Percentiles rank a stretch among this genome's conserved stretches.
These are phyloP conservation scores for Iodosphaeria phyllophila DNA, from an alignment of 2,329 filamentous ascomycete species.

Conservation along the genomic window DNA sequence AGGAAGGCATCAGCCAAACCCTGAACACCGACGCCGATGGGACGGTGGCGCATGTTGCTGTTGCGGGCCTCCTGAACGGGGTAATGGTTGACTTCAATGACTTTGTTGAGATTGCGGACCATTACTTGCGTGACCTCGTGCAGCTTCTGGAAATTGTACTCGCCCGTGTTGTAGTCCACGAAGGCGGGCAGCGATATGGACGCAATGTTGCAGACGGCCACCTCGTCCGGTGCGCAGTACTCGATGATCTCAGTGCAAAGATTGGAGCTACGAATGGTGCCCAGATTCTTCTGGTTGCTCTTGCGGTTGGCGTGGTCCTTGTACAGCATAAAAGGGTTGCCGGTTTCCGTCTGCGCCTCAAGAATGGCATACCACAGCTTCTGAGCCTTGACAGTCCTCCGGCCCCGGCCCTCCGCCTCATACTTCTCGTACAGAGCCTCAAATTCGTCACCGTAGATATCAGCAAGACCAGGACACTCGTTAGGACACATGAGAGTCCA, in stretches of 20 bases:
- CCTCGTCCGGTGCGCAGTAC: constrained; percentile 93
- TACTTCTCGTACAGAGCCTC: constrained; percentile 89
- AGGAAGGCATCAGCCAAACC: constrained; percentile 97
- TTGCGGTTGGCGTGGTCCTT: constrained; percentile 97
- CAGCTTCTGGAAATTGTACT: constrained; percentile 91
- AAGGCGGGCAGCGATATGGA: constrained; percentile 83
- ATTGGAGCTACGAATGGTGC: constrained; percentile 96
- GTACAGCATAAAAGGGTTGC: constrained; percentile 99
- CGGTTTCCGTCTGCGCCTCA: constrained; percentile 96
- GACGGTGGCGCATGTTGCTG: constrained; percentile 94
- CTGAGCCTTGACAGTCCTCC: constrained; percentile 86
- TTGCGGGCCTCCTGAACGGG: constrained; percentile 85
- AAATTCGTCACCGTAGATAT: constrained; percentile 95
- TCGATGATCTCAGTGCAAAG: constrained; percentile 98
- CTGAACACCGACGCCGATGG: constrained; percentile 91
- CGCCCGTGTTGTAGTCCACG: constrained; percentile 68
- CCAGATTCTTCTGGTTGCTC: constrained; percentile 99
- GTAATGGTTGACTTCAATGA: constrained; percentile 97
- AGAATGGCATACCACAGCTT: constrained; percentile 99
- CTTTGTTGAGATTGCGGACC: constrained; percentile 90
- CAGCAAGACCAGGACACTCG: constrained; percentile 84
- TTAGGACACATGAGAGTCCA: constrained; percentile 99
- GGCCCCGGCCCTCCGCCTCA: constrained; percentile 71
- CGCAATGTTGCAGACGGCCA: constrained; percentile 94
- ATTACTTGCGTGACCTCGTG: constrained; percentile 89